Conservation (phyloP, 129 eudicot genomes). For the Glebionis coronaria region DNA sequence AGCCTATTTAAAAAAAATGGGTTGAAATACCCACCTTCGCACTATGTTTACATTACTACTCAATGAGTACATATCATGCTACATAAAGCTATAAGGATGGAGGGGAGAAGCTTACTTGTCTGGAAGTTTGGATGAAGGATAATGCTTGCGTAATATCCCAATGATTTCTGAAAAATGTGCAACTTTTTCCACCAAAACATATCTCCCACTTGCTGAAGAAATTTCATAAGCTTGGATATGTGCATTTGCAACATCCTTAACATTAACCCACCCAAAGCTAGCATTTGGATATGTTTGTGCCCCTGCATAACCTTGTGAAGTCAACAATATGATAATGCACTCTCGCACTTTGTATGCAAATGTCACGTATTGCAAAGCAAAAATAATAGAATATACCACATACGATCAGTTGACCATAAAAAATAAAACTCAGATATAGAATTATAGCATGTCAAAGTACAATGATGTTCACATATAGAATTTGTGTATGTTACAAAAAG, state of each 20-base stretch:
- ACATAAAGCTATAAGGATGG: background rate
- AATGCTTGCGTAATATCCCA: slow-evolving; percentile 41
- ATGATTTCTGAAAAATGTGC: slow-evolving; percentile 46
- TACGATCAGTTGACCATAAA: no score
- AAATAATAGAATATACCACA: no score
- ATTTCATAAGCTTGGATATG: slow-evolving; percentile 64
- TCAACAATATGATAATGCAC: background rate
- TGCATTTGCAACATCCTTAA: slow-evolving; percentile 68
- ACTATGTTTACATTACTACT: background rate
- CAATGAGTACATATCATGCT: slow-evolving; percentile 1
- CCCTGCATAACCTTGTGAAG: slow-evolving; percentile 16
- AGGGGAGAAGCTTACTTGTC: slow-evolving; percentile 39
- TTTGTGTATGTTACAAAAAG: no score
- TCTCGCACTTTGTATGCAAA: background rate
- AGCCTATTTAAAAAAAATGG: background rate
- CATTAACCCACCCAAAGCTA: slow-evolving; percentile 56
- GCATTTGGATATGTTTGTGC: slow-evolving; percentile 46
- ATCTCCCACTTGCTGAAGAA: slow-evolving; percentile 65
- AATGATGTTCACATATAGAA: no score
- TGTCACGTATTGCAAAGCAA: background rate
- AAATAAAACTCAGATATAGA: no score
- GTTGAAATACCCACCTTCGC: no score
- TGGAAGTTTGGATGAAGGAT: slow-evolving; percentile 48
- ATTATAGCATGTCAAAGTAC: no score
- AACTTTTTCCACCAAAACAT: slow-evolving; percentile 49